phyloP scores from a whole-genome alignment of 768 basidiomycete species.

The Termitomyces sp. region DNA sequence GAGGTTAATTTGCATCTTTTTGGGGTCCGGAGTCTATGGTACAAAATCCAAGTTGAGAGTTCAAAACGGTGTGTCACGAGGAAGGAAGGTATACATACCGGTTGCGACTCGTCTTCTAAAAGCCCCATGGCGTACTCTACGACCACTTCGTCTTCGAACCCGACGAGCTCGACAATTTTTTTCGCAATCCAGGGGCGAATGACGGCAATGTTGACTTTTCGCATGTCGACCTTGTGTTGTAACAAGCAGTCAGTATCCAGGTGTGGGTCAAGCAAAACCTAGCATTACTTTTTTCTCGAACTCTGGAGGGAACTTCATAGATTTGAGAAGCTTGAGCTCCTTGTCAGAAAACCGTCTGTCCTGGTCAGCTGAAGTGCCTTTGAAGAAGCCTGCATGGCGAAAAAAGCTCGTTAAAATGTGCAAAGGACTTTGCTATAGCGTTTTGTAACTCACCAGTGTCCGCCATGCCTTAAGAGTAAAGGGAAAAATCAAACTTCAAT shows the following conservation, averaged over 20 bases:
- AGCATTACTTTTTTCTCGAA: slow-evolving; percentile 78
- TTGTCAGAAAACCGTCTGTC: slow-evolving; percentile 94
- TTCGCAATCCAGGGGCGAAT: slow-evolving; percentile 95
- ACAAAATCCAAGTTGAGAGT: background rate
- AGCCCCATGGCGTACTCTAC: slow-evolving; percentile 96
- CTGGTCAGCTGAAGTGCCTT: slow-evolving; percentile 86
- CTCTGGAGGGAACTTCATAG: slow-evolving; percentile 85
- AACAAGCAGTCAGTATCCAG: background rate
- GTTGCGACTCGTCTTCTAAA: slow-evolving; percentile 77
- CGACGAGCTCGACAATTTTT: slow-evolving; percentile 84
- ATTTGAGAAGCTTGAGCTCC: slow-evolving; percentile 82
- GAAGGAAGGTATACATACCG: slow-evolving; percentile 43
- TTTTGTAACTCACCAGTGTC: slow-evolving; percentile 49
- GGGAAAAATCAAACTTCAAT: background rate
- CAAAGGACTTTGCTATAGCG: slow-evolving; percentile 36
- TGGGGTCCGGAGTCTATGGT: slow-evolving; percentile 78
- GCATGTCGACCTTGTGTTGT: slow-evolving; percentile 83
- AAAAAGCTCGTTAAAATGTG: slow-evolving; percentile 18
- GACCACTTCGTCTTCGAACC: slow-evolving; percentile 95
- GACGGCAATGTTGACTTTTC: slow-evolving; percentile 89
- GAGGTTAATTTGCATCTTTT: slow-evolving; percentile 92
- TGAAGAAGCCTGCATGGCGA: slow-evolving; percentile 66
- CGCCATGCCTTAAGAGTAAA: slow-evolving; percentile 35
- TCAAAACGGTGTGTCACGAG: background rate
- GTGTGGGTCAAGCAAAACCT: background rate